These are phyloP conservation scores for Saccharomyces hybrid DNA, from an alignment of 1,139 yeast species.

Conservation along the genomic window DNA sequence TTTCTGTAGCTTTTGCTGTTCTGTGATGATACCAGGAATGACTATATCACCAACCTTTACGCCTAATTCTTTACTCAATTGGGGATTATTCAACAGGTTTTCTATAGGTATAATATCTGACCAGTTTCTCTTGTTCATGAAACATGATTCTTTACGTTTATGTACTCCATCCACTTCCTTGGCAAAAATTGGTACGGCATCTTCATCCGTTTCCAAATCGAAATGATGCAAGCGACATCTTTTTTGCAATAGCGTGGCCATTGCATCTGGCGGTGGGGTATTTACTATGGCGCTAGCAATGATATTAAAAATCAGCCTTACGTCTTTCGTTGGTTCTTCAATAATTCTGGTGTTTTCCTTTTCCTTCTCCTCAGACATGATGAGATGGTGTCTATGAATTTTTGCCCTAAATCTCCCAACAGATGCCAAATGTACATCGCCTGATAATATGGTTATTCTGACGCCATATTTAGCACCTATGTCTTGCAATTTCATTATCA, in stretches of 20 bases:
- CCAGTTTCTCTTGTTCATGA: slow-evolving; percentile 80
- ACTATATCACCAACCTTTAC: slow-evolving; percentile 27
- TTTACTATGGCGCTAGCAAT: slow-evolving; percentile 85
- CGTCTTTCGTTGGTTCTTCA: slow-evolving; percentile 58
- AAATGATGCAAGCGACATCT: slow-evolving; percentile 66
- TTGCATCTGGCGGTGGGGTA: slow-evolving; percentile 85
- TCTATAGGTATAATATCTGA: slow-evolving; percentile 41
- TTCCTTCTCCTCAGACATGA: slow-evolving; percentile 32
- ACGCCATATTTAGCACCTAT: slow-evolving; percentile 59
- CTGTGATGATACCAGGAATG: slow-evolving; percentile 29
- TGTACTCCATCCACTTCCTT: slow-evolving; percentile 51
- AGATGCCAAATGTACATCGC: slow-evolving; percentile 89
- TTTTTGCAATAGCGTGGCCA: slow-evolving; percentile 62
- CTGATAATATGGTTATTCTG: slow-evolving; percentile 76
- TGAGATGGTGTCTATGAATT: slow-evolving; percentile 38
- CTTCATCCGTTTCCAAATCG: slow-evolving; percentile 62
- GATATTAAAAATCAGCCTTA: slow-evolving; percentile 71
- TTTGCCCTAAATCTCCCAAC: slow-evolving; percentile 69
- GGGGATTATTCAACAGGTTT: slow-evolving; percentile 29
- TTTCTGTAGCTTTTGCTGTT: slow-evolving; percentile 11
- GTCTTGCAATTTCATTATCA: slow-evolving; percentile 49
- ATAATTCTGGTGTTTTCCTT: slow-evolving; percentile 37
- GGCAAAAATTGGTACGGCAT: slow-evolving; percentile 63
- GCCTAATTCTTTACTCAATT: slow-evolving; percentile 15
- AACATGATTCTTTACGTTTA: slow-evolving; percentile 47